Evolutionary conservation across 371 early-diverging fungal genomes (phyloP).

Genomic region (Mucor irregularis): DNA sequence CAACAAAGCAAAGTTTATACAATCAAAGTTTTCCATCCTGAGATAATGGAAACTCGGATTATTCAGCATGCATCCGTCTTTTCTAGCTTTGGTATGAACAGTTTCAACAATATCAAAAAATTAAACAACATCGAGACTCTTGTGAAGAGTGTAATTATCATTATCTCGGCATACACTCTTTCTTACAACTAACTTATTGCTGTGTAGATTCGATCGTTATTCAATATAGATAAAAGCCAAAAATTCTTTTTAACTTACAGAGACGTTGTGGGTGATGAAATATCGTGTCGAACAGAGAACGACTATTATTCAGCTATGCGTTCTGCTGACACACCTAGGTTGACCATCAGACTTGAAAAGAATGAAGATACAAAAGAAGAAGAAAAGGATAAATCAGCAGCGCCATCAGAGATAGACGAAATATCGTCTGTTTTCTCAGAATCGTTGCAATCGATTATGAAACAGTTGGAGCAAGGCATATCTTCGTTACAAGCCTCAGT

Average conservation of each 20-base stretch:
- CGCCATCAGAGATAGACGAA: not conserved
- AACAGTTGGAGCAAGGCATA: slow-evolving; percentile 18
- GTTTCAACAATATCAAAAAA: too few species aligned
- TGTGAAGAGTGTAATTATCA: too few species aligned
- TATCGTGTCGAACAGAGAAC: too few species aligned
- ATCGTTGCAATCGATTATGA: slow-evolving; percentile 13
- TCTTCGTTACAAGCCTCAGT: not conserved
- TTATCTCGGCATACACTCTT: not conserved
- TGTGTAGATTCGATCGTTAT: too few species aligned
- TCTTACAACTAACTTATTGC: too few species aligned
- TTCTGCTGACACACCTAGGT: too few species aligned
- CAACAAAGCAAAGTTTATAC: too few species aligned
- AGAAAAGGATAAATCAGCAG: not conserved
- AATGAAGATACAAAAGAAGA: not conserved
- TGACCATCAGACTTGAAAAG: not conserved
- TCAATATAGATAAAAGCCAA: not conserved
- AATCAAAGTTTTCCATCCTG: slow-evolving; percentile 4
- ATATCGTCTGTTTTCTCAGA: slow-evolving; percentile 1
- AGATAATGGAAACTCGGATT: not conserved
- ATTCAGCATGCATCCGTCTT: too few species aligned
- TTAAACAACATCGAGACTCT: too few species aligned
- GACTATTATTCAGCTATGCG: too few species aligned
- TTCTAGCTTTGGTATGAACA: too few species aligned
- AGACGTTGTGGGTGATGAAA: too few species aligned
- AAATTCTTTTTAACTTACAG: not conserved